These are phyloP conservation scores for Juglanconis sp. DNA, from an alignment of 2,329 filamentous ascomycete species.

Conservation along the genomic window DNA sequence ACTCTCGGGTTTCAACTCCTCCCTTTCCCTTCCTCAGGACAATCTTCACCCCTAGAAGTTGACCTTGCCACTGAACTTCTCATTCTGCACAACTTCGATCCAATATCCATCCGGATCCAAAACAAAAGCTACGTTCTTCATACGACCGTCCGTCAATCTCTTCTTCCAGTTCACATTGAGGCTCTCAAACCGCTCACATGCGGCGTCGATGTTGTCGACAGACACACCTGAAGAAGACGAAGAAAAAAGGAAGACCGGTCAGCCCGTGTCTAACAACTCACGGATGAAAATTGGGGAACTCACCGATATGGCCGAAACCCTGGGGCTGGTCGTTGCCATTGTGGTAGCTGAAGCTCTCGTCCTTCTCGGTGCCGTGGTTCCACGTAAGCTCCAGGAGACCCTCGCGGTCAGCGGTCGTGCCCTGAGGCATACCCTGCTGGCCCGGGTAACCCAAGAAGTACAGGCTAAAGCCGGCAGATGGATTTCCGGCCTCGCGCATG, in stretches of 20 bases:
- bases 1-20: too few relatives aligned
- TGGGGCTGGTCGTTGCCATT: slow-evolving; percentile 89
- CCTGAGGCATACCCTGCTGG: slow-evolving; percentile 48
- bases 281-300: slow-evolving; percentile 29
- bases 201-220: slow-evolving; percentile 84
- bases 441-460: slow-evolving; percentile 86
- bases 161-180: slow-evolving; percentile 90
- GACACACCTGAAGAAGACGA: slow-evolving; percentile 54
- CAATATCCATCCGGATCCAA: slow-evolving; percentile 86
- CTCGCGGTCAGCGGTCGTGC: slow-evolving; percentile 65
- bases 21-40: too few relatives aligned
- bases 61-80: slow-evolving; percentile 54
- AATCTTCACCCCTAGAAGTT: slow-evolving; percentile 41
- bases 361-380: slow-evolving; percentile 81
- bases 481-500: slow-evolving; percentile 68
- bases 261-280: not conserved
- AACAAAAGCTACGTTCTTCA: slow-evolving; percentile 93
- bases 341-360: slow-evolving; percentile 81
- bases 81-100: slow-evolving; percentile 79
- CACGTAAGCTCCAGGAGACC: slow-evolving; percentile 88
- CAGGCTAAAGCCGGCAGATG: slow-evolving; percentile 74
- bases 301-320: slow-evolving; percentile 91
- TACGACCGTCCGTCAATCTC: slow-evolving; percentile 82
- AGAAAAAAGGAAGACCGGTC: not conserved
- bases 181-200: slow-evolving; percentile 81